Evolutionary conservation across 2,329 filamentous ascomycete genomes (phyloP), one percentile per base, ranked within the genome.

Genomic region (Ascochyta pisi): DNA sequence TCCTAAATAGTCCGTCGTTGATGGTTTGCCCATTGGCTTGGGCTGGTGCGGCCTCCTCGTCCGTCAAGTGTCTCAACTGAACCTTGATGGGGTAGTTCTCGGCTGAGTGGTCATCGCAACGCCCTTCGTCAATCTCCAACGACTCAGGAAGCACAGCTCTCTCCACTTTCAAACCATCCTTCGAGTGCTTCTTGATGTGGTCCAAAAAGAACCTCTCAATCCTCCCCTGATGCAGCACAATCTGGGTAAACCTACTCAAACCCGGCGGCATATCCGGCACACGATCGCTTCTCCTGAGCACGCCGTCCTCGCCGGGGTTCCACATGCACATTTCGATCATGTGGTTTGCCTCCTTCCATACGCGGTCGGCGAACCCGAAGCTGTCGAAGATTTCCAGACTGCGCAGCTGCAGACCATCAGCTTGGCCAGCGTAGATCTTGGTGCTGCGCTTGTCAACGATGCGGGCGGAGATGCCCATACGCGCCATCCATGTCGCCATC

Each of bases 221-320:
- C 1, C 88, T 83, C 3, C 88, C 89, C 73, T 92, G 89, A 63
- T 90, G 88, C 35, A 92, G 72, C 4, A 89, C 85, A 3, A 86
- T 83, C 67, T 91, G 83, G 50, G 85, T 84, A 61, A 89, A 89
- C 5, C 83, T 81, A 22, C 82, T 87, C 45, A 89, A 77, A 0
- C 84, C 86, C 0, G 82, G 80, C 41, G 84, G 84, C 0, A 84
- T 88, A 70, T 90, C 87, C 0, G 84, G 81, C 16, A 88, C 85
- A 39, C 85, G 81, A 45, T 85, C 86, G 26, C 79, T 84, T 37
- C 87, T 81, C 41, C 77, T 76, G 49, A 91, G 81, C 0, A 76
- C 70, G 1, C 86, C 86, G 33, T 86, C 75, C 29, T 80, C 72
- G 52, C 85, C 84, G 0, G 88, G 88, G 57, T 89, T 89, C 85